These are phyloP conservation scores for Pseudomicrostroma phylloplanum DNA, from an alignment of 1,284 basidiomycete genomes.

Conservation along the genomic window DNA sequence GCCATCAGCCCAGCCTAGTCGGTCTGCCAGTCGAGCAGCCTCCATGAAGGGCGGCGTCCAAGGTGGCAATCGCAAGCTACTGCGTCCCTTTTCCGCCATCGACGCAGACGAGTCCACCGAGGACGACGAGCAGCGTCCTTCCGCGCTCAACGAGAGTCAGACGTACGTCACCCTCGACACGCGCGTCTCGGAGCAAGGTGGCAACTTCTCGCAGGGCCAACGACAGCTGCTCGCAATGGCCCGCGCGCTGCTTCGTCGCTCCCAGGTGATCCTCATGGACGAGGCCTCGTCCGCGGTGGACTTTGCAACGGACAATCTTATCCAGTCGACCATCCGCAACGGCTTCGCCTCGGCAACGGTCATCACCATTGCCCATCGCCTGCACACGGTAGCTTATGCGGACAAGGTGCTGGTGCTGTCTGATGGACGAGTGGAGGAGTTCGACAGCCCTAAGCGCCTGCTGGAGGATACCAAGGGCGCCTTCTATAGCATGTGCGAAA, in stretches of 20 bases:
- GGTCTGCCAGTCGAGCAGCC: neutral
- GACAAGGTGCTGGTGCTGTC: conserved; percentile 56
- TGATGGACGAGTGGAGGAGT: conserved; percentile 55
- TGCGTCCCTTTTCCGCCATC: conserved; percentile 2
- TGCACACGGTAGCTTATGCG: conserved; percentile 51
- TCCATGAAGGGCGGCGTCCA: neutral
- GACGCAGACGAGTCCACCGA: conserved; percentile 6
- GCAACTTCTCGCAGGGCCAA: conserved; percentile 45
- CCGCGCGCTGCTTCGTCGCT: conserved; percentile 35
- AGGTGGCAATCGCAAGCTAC: conserved; percentile 5
- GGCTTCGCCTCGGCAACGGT: conserved; percentile 71
- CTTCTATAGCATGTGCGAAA: conserved; percentile 35
- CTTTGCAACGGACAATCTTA: conserved; percentile 49
- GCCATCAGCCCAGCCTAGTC: neutral
- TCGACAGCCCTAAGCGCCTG: conserved; percentile 54
- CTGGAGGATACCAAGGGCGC: conserved; percentile 30
- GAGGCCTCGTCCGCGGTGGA: conserved; percentile 48
- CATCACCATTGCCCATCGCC: conserved; percentile 70
- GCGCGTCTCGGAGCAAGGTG: conserved; percentile 41
- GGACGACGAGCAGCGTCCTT: conserved; percentile 8
- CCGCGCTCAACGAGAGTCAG: neutral
- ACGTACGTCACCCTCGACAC: conserved; percentile 23
- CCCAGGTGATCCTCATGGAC: conserved; percentile 47
- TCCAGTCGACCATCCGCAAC: conserved; percentile 71
- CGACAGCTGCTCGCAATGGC: conserved; percentile 46